These are phyloP conservation scores for Talaromyces liani DNA, from an alignment of 495 filamentous ascomycete genomes.

Conservation along the genomic window DNA sequence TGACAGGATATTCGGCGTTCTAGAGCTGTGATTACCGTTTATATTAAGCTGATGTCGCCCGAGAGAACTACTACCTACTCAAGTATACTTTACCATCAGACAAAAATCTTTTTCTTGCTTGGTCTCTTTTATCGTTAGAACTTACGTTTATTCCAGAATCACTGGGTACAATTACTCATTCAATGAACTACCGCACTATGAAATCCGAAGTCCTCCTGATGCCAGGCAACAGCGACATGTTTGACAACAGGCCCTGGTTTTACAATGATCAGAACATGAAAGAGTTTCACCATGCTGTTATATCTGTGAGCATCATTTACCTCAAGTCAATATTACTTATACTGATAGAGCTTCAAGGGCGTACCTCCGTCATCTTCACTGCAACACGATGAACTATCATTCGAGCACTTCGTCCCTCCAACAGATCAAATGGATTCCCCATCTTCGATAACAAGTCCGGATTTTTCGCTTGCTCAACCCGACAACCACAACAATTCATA, in stretches of 20 bases:
- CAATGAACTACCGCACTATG: background rate
- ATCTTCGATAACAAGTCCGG: background rate
- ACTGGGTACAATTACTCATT: background rate
- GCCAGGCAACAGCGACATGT: conserved; percentile 1
- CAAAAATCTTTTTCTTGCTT: background rate
- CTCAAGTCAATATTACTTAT: background rate
- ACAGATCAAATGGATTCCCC: background rate
- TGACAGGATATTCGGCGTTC: background rate
- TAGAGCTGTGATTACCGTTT: background rate
- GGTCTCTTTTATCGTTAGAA: background rate
- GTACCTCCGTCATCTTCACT: background rate
- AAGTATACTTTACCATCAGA: background rate
- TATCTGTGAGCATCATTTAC: background rate
- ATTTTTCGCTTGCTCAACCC: background rate
- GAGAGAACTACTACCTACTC: background rate
- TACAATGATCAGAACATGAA: background rate
- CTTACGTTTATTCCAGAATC: too few relatives aligned
- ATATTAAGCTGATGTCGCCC: conserved; percentile 6
- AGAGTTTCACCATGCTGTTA: background rate
- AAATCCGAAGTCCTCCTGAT: conserved; percentile 1
- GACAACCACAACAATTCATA: background rate
- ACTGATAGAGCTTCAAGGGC: background rate
- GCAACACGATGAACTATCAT: background rate
- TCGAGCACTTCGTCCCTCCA: conserved; percentile 4
- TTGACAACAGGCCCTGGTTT: background rate